Base-by-base conservation (phyloP, 805 yeast genomes). In the Yamadazyma phyllophila region DNA sequence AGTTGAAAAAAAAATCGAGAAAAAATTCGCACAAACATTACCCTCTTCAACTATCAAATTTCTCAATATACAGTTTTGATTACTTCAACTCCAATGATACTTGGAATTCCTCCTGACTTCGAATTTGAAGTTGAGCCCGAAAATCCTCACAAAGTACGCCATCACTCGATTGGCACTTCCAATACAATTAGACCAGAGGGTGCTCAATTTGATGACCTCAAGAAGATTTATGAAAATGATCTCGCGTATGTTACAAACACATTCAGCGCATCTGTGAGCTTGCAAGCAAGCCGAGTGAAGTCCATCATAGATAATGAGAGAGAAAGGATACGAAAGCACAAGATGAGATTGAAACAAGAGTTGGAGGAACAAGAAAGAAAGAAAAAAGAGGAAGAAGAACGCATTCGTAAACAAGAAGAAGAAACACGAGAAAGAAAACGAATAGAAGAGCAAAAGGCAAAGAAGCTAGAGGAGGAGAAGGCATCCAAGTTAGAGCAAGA, bases 81-180 rank as follows among this genome's bases (percentile, higher is more conserved):
- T 12, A 20, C n/a, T 27, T 36, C 24, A 9, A 24, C 15, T 12
- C 11, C 16, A 10, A 62, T 63, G 69, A 51, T 58, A 20, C 62
- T 63, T 47, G 67, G 65, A 9, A 46, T 63, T 26, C 69, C 69
- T 15, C 47, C 46, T 9, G 56, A 52, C 35, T 61, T 55, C 39
- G 60, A 58, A 7, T 16, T 56, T 11, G 52, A 49, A 27, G 48
- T 47, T 2, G 50, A 47, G n/a, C n/a, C 43, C 9, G 31, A 16
- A 47, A 43, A 12, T 16, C 35, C 12, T 15, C 8, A 9, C n/a
- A 12, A 11, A 30, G n/a, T 10, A 12, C 14, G 5, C 24, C 24
- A 20, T 20, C 24, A 20, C 6, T 20, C 24, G 7, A 4, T 11
- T 7, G 9, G 9, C 11, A 2, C 12, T 2, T 17, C 36, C 9